Evolutionary conservation across 345 rosid species (phyloP), one percentile per base, ranked within the genome.

Genomic region (Lepidium africanum): DNA sequence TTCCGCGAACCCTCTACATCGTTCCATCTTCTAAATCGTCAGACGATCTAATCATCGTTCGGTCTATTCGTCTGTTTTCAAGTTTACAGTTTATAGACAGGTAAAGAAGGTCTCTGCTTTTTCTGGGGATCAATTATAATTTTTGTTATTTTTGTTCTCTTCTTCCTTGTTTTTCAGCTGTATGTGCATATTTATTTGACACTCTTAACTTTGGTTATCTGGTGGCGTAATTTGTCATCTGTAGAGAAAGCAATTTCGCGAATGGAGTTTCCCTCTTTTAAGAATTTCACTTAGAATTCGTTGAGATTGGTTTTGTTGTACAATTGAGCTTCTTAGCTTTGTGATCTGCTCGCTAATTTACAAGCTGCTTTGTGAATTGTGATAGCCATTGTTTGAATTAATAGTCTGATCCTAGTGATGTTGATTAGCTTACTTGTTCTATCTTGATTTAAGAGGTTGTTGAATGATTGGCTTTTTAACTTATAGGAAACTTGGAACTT

Each of bases 401-500:
- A 13, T 13, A 48, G 43, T 52, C 21, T 61, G 68, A 49, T 62
- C 59, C 12, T 17, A 55, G 9, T 71, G 15, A 37, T 54, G 6
- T 21, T 42, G 63, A 43, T 55, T 11, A 51, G 3, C 13, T 67
- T 59, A 40, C 36, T 46, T 61, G 55, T 53, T 11, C 9, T 39
- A 13, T 37, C 48, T 68, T 23, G 39, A 52, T 8, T 71, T 63
- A 45, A 37, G 73, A 64, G 69, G 59, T 71, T 63, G 6, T 43
- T 8, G 55, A 67, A 27, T 65, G 33, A 23, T 49, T 46, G 58
- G 59, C 54, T 39, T 46, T 46, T 72, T 21, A 70, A 40, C 37
- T 78, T 59, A 2, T 40, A 55, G 79, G 53, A 63, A 27, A 16
- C 46, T 47, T 58, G 66, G 65, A 75, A 36, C 55, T 71, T 19